Base-by-base conservation (phyloP, 176 grass and related monocot genomes). In the Zizania latifolia region DNA sequence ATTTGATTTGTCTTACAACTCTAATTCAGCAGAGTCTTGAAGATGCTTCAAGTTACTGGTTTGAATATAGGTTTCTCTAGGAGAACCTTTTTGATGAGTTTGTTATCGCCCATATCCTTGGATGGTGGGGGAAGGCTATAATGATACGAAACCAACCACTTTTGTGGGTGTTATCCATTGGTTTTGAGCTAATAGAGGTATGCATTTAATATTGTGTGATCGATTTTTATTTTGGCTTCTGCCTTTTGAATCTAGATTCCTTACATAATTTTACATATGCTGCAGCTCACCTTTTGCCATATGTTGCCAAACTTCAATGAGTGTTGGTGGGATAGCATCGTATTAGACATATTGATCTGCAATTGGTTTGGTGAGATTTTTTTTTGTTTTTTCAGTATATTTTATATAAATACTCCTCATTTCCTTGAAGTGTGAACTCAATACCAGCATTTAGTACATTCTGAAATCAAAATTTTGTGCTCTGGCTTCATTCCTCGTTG, bases 81-180 rank as follows among this genome's bases (percentile, higher is more conserved):
- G 92, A 99, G 84, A 99, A 88, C 59, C 85, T 99, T 64, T 99
- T 99, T 84, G 95, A 99, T 85, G 95, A 99, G 57, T 99, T 99
- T 99, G 95, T 94, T 64, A 73, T 94, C 74, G 95, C 95, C 39
- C 95, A 99, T 85, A 78, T 99, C 73, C 88, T 99, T 83, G 95
- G 95, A 82, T 99, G 95, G 95, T 99, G 95, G 95, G 89, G 95
- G 34, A 99, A 99, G 68, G 95, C 95, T 83, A 99, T 99, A 86
- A 99, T 99, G 95, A 99, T 99, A 85, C 78, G 95, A 76, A 99
- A 99, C 78, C 95, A 99, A 88, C 84, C 95, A 62, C 95, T 99
- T 89, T 43, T 99, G 56, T 99, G 95, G 95, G 84, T 99, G 8
- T 87, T 99, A 65, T 99, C 95, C 62, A 92, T 99, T 79, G 95